Percentiles rank a stretch among this genome's conserved stretches.
phyloP scores from a whole-genome alignment of 257 asterid species.

The Solanum peruvianum region DNA sequence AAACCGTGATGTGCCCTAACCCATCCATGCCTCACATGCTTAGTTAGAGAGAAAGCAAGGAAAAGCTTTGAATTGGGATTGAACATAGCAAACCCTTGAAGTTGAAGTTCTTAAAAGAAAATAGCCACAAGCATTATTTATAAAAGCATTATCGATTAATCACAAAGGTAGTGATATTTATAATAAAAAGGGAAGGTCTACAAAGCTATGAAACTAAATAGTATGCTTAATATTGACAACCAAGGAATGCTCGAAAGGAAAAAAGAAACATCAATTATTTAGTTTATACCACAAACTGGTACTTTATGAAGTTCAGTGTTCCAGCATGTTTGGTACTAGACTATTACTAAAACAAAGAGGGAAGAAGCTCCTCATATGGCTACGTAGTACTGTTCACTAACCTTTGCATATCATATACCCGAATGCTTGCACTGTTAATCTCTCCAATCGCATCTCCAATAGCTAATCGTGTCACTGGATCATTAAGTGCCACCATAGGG shows the following conservation, averaged over 20 bases:
- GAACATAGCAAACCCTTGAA: neutral
- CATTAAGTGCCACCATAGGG: constrained; percentile 86
- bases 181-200: neutral
- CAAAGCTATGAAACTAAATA: neutral
- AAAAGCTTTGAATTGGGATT: neutral
- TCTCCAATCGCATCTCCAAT: constrained; percentile 93
- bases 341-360: neutral
- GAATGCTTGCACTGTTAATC: constrained; percentile 51
- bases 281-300: neutral
- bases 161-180: neutral
- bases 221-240: neutral
- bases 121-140: neutral
- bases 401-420: constrained; percentile 96
- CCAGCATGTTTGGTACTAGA: neutral
- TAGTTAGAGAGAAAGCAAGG: neutral
- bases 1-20: neutral
- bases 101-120: neutral
- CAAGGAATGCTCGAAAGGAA: neutral
- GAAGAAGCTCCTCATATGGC: neutral
- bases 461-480: constrained; percentile 67
- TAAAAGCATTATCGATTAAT: neutral
- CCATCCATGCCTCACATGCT: neutral
- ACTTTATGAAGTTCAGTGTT: neutral
- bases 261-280: neutral
- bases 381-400: constrained; percentile 6